Conservation (phyloP, 805 yeast species). For the Yarrowia hollandica region DNA sequence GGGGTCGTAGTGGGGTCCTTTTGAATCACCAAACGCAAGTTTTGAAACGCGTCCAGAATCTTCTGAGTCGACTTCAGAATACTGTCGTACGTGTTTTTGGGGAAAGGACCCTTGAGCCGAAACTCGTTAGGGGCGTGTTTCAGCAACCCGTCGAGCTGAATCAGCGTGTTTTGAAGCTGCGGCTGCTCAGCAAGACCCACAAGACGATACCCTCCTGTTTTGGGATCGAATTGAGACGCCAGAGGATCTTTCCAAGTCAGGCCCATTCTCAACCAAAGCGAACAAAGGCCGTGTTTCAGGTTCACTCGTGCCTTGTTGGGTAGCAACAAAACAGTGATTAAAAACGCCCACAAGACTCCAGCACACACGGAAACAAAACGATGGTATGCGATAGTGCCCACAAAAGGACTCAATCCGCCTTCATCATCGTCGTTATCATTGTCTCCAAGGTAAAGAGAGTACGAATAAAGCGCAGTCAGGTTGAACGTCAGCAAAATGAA, state of each 20-base stretch:
- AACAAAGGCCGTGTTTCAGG: conserved; percentile 61
- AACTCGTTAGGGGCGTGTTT: conserved; percentile 75
- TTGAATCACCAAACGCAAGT: conserved; percentile 65
- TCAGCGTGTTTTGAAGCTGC: conserved; percentile 55
- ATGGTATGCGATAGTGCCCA: conserved; percentile 74
- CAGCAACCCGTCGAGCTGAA: conserved; percentile 59
- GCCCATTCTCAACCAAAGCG: conserved; percentile 79
- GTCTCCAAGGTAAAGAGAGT: conserved; percentile 61
- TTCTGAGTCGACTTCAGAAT: conserved; percentile 58
- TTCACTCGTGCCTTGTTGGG: conserved; percentile 77
- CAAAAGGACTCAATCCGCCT: conserved; percentile 68
- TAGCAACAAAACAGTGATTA: conserved; percentile 62
- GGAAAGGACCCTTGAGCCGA: conserved; percentile 72
- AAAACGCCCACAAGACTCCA: conserved; percentile 76
- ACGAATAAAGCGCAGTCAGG: conserved; percentile 73
- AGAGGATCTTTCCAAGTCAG: conserved; percentile 77
- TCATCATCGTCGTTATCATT: conserved; percentile 56
- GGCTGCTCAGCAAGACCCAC: conserved; percentile 40
- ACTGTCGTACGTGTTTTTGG: conserved; percentile 51
- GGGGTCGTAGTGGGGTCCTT: conserved; percentile 56
- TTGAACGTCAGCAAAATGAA: conserved; percentile 75
- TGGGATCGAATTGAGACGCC: conserved; percentile 33
- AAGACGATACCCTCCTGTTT: conserved; percentile 29
- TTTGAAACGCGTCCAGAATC: conserved; percentile 73
- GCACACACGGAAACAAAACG: conserved; percentile 68